A percentile compares a stretch with the other conserved stretches of the same genome.
Evolutionary conservation across 805 yeast species (phyloP).

Genomic region (Saturnispora kantuleensis): DNA sequence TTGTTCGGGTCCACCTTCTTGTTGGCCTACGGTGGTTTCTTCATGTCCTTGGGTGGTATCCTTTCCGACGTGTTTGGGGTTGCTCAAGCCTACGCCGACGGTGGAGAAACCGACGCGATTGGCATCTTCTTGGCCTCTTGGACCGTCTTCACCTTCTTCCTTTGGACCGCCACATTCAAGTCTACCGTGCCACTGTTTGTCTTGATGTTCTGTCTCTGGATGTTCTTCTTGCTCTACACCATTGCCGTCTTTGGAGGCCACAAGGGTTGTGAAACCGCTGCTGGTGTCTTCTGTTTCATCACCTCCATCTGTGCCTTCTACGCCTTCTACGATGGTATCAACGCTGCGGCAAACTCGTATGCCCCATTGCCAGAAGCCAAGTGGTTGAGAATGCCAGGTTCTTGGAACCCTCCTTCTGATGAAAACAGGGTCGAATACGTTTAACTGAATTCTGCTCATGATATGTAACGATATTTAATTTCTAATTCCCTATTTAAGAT

Average conservation of each 20-base stretch:
- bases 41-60: constrained; percentile 36
- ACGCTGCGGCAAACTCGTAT: constrained; percentile 17
- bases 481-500: background rate
- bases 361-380: constrained; percentile 18
- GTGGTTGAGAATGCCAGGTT: constrained; percentile 22
- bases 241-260: constrained; percentile 31
- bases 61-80: constrained; percentile 35
- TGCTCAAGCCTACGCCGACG: constrained; percentile 28
- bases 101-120: constrained; percentile 30
- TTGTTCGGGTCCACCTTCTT: constrained; percentile 40
- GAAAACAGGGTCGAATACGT: constrained; percentile 16
- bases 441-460: constrained; percentile 4
- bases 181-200: constrained; percentile 32
- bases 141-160: constrained; percentile 36
- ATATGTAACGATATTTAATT: background rate
- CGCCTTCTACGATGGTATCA: constrained; percentile 32
- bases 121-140: constrained; percentile 39
- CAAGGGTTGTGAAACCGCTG: constrained; percentile 25
- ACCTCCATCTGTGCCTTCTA: constrained; percentile 33
- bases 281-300: constrained; percentile 35
- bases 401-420: constrained; percentile 17
- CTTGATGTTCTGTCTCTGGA: constrained; percentile 30
- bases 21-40: constrained; percentile 39
- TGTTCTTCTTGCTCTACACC: constrained; percentile 33
- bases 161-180: constrained; percentile 34